Percentiles rank a stretch among this genome's conserved stretches.
phyloP scores from a whole-genome alignment of 306 rosid species.

The Macrotyloma uniflorum region DNA sequence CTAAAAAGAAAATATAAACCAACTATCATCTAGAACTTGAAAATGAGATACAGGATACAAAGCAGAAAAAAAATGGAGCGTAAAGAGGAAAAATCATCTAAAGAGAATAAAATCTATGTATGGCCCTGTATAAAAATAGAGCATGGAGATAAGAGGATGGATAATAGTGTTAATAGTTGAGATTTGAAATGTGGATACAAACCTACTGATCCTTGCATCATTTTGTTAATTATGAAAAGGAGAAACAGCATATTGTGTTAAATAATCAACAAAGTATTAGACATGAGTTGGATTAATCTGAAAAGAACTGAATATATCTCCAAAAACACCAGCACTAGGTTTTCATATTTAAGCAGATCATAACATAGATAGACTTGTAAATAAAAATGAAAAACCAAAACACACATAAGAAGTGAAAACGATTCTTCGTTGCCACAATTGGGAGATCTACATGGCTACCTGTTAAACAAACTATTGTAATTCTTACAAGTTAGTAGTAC shows the following conservation, averaged over 20 bases:
- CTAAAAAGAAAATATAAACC: not conserved
- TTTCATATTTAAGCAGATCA: conserved; percentile 11
- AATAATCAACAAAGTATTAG: conserved; percentile 14
- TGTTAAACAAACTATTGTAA: not conserved
- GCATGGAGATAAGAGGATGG: not conserved
- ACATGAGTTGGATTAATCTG: not conserved
- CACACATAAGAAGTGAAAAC: not conserved
- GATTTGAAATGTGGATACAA: conserved; percentile 22
- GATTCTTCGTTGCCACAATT: not conserved
- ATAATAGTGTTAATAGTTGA: conserved; percentile 15
- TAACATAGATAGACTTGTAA: not conserved
- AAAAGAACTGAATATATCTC: conserved; percentile 8
- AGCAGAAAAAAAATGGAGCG: not conserved
- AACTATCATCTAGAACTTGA: not conserved
- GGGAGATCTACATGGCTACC: not conserved
- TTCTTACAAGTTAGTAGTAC: conserved; percentile 5
- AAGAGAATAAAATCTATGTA: conserved; percentile 6
- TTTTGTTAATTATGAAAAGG: not conserved
- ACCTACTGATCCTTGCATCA: conserved; percentile 18
- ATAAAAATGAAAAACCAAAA: not conserved
- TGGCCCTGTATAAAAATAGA: conserved; percentile 3
- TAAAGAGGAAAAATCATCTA: not conserved
- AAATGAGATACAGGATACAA: conserved; percentile 18
- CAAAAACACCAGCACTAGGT: not conserved
- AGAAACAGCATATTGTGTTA: not conserved